Percentiles rank a stretch among this genome's conserved stretches.
Conservation (phyloP, 148 eudicot species). For the Rhododendron williamsianum region DNA sequence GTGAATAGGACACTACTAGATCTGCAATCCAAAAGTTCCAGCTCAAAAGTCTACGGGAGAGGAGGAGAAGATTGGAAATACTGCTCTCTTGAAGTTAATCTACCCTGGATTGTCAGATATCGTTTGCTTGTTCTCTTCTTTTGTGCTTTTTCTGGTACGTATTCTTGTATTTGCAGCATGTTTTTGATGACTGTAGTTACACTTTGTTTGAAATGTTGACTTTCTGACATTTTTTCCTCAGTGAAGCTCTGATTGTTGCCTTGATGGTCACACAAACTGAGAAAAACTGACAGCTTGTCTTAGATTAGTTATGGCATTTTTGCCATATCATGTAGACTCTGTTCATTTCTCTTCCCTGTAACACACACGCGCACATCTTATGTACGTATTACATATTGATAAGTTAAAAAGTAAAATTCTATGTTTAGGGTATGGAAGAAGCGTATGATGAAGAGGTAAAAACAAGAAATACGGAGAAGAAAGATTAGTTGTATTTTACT, state of each 20-base stretch:
- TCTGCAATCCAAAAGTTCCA: constrained; percentile 25
- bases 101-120: constrained; percentile 51
- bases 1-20: constrained; percentile 40
- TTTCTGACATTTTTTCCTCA: neutral
- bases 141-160: constrained; percentile 39
- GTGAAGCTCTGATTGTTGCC: neutral
- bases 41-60: constrained; percentile 11
- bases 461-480: neutral
- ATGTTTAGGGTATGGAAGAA: neutral
- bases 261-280: neutral
- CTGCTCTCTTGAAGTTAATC: constrained; percentile 57
- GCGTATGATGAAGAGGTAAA: neutral
- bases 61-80: constrained; percentile 22
- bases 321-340: neutral
- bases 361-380: neutral
- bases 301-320: neutral
- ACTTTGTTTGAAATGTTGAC: constrained; percentile 1
- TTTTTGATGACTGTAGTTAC: neutral
- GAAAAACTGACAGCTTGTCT: neutral
- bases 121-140: constrained; percentile 44
- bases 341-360: neutral
- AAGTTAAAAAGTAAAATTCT: neutral
- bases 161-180: neutral
- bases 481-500: neutral
- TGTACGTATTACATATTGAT: neutral